phyloP scores from a whole-genome alignment of 371 early-diverging fungal species.

The Amoeboradix gromovi region DNA sequence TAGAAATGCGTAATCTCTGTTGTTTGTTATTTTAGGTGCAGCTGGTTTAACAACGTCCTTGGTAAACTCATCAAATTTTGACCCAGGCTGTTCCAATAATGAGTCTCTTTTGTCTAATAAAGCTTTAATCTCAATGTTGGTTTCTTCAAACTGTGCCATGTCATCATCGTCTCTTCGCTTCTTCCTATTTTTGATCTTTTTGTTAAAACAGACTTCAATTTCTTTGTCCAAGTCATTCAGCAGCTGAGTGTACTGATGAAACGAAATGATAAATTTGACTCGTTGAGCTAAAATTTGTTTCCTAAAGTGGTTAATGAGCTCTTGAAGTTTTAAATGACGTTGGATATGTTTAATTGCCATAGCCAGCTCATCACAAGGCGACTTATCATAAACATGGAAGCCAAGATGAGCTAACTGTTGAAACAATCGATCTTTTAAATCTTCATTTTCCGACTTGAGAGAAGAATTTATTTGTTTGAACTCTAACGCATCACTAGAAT shows the following conservation, averaged over 20 bases:
- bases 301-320: not conserved
- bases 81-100: not conserved
- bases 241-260: not conserved
- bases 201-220: not conserved
- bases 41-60: not conserved
- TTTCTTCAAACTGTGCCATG: not conserved
- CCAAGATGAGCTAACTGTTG: not conserved
- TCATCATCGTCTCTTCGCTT: not conserved
- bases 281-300: not conserved
- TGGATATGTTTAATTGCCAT: not conserved
- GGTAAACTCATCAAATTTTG: not conserved
- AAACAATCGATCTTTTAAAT: not conserved
- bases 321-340: not conserved
- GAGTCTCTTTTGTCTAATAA: not conserved
- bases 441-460: not conserved
- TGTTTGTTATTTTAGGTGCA: not conserved
- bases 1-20: not conserved
- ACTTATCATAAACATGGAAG: not conserved
- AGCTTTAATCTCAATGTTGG: not conserved
- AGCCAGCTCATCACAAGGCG: not conserved
- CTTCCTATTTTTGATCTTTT: not conserved
- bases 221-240: not conserved
- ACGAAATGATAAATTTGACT: not conserved
- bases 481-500: not conserved
- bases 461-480: not conserved